A percentile compares a stretch with the other conserved stretches of the same genome.
Conservation (phyloP, 2,329 filamentous ascomycete genomes). For the Ophiocordyceps robertsii region DNA sequence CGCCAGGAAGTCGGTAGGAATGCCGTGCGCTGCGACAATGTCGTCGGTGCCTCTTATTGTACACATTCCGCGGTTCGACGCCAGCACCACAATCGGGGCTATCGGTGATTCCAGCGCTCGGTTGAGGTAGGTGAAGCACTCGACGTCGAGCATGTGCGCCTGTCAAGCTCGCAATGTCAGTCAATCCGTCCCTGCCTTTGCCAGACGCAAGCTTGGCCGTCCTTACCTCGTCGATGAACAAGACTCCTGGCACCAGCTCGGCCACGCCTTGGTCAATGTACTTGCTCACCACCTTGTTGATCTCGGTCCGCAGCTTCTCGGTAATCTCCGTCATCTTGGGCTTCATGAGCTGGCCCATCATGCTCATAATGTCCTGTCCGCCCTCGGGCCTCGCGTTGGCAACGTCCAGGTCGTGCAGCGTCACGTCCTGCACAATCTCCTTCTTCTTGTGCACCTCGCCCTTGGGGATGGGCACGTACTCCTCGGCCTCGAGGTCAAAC, state of each 20-base stretch:
- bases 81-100: slow-evolving; percentile 92
- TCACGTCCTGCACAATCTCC: slow-evolving; percentile 98
- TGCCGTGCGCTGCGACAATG: slow-evolving; percentile 77
- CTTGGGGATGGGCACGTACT: slow-evolving; percentile 97
- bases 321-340: slow-evolving; percentile 99
- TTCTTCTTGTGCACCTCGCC: slow-evolving; percentile 99
- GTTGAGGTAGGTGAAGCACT: slow-evolving; percentile 98
- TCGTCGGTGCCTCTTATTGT: slow-evolving; percentile 79
- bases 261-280: slow-evolving; percentile 98
- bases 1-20: slow-evolving; percentile 85
- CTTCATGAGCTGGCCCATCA: slow-evolving; percentile 99
- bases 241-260: slow-evolving; percentile 91
- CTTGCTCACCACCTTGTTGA: slow-evolving; percentile 98
- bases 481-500: slow-evolving; percentile 96
- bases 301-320: slow-evolving; percentile 87
- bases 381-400: slow-evolving; percentile 92
- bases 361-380: slow-evolving; percentile 98
- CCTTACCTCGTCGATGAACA: slow-evolving; percentile 93
- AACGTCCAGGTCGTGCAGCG: slow-evolving; percentile 89
- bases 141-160: slow-evolving; percentile 99
- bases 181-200: neutral
- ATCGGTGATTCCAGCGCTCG: slow-evolving; percentile 91
- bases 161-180: slow-evolving; percentile 21
- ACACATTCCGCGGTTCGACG: slow-evolving; percentile 90
- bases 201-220: neutral